Evolutionary conservation across 2,329 filamentous ascomycete genomes (phyloP).

Genomic region (Cordyceps javanica): DNA sequence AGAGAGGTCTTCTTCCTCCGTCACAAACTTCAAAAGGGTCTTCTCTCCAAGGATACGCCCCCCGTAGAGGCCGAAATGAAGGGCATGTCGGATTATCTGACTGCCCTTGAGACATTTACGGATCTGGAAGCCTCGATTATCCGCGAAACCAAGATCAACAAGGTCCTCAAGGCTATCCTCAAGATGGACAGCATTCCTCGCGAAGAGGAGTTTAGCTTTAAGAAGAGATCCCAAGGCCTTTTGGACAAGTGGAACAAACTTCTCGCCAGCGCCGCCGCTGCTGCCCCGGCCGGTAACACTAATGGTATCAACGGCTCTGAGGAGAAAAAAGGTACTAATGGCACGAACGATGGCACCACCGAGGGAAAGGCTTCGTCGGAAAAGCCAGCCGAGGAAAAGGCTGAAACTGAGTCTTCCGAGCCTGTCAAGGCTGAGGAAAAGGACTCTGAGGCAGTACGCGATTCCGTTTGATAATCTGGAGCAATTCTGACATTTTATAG

Average conservation of each 20-base stretch:
- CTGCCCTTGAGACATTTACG: constrained; percentile 70
- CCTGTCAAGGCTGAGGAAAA: constrained; percentile 19
- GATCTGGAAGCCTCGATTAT: constrained; percentile 89
- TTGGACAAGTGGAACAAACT: constrained; percentile 87
- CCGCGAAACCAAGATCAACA: constrained; percentile 92
- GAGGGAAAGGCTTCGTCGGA: constrained; percentile 27
- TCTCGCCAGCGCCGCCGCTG: constrained; percentile 53
- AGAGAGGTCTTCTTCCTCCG: constrained; percentile 86
- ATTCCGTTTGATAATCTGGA: constrained; percentile 20
- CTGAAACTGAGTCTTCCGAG: constrained; percentile 18
- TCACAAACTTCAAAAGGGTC: constrained; percentile 91
- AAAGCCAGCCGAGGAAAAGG: constrained; percentile 32
- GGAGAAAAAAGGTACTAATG: constrained; percentile 38
- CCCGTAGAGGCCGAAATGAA: constrained; percentile 85
- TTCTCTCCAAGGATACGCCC: constrained; percentile 74
- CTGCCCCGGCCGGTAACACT: constrained; percentile 27
- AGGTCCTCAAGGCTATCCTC: constrained; percentile 90
- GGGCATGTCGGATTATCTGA: constrained; percentile 68
- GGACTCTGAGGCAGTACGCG: constrained; percentile 24
- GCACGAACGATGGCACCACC: constrained; percentile 33
- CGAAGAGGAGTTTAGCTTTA: constrained; percentile 87
- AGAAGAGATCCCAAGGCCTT: constrained; percentile 70
- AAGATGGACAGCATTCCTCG: constrained; percentile 81
- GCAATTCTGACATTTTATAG: constrained; percentile 18
- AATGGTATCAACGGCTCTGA: constrained; percentile 46